Percentiles rank a stretch among this genome's conserved stretches.
Conservation (phyloP, 768 basidiomycete genomes). For the Suillus tomentosus region DNA sequence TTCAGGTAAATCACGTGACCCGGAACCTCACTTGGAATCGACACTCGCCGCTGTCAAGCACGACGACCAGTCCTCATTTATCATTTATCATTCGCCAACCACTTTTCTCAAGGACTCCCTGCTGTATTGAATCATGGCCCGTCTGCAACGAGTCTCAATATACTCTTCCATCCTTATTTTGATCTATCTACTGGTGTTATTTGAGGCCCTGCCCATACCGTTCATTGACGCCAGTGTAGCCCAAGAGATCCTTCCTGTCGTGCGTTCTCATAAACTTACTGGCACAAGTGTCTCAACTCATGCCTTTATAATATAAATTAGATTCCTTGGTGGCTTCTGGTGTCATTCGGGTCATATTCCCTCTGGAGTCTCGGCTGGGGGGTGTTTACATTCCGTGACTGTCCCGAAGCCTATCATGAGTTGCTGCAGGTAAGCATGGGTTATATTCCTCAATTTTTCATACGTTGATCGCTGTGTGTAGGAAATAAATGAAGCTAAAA, state of each 20-base stretch:
- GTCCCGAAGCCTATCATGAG: slow-evolving; percentile 78
- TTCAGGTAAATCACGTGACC: slow-evolving; percentile 2
- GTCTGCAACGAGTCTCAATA: slow-evolving; percentile 55
- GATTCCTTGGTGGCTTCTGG: slow-evolving; percentile 84
- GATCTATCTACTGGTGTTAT: slow-evolving; percentile 59
- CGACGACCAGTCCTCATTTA: neutral
- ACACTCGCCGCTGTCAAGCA: neutral
- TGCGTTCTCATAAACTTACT: slow-evolving; percentile 36
- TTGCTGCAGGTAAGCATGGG: slow-evolving; percentile 53
- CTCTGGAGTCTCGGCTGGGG: slow-evolving; percentile 79
- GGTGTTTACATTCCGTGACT: slow-evolving; percentile 70
- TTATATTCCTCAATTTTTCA: neutral
- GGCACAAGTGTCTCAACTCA: neutral
- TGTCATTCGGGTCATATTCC: slow-evolving; percentile 79
- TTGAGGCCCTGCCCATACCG: slow-evolving; percentile 56
- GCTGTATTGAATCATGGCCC: slow-evolving; percentile 48
- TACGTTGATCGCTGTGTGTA: slow-evolving; percentile 21
- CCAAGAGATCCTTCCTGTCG: slow-evolving; percentile 58
- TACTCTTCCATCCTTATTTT: slow-evolving; percentile 43
- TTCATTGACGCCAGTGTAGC: slow-evolving; percentile 48
- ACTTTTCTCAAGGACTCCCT: neutral
- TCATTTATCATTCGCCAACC: neutral
- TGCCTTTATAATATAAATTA: slow-evolving; percentile 26
- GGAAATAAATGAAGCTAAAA: slow-evolving; percentile 63
- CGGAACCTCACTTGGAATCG: neutral